phyloP scores from a whole-genome alignment of 202 grass and related monocot genomes.

The Dendrocalamus latiflorus region DNA sequence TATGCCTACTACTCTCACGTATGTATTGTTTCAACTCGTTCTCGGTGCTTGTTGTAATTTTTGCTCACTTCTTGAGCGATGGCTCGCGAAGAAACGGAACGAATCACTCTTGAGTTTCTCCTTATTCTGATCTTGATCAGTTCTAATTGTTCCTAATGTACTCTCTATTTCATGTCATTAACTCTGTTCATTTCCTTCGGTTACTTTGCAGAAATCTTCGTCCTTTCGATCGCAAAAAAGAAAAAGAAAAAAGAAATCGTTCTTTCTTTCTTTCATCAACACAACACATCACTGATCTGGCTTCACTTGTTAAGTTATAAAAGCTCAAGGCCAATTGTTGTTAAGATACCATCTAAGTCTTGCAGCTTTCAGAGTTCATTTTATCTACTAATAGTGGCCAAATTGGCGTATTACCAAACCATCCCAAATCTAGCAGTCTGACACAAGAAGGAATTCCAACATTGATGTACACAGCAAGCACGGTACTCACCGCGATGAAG shows the following conservation, averaged over 20 bases:
- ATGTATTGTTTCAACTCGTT: background rate
- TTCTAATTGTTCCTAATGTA: constrained; percentile 7
- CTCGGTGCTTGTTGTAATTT: constrained; percentile 40
- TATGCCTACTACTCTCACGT: background rate
- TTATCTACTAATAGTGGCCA: too few relatives aligned
- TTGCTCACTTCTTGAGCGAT: constrained; percentile 39
- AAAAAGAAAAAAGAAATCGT: too few relatives aligned
- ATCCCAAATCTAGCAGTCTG: background rate
- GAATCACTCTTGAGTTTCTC: constrained; percentile 28
- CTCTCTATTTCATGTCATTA: background rate
- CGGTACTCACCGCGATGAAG: background rate
- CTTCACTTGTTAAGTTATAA: background rate
- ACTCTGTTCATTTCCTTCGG: background rate
- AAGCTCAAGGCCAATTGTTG: background rate
- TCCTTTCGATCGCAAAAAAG: background rate
- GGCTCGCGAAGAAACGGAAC: constrained; percentile 24
- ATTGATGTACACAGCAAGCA: background rate
- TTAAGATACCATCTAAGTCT: too few relatives aligned
- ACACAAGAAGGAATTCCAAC: background rate
- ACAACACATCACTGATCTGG: background rate
- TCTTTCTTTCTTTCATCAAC: background rate
- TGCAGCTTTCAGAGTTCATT: constrained; percentile 14
- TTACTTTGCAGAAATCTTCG: background rate
- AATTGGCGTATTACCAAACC: too few relatives aligned
- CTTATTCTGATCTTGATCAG: background rate